phyloP scores from a whole-genome alignment of 179 eudicot genomes.

The Beta macrorhiza region DNA sequence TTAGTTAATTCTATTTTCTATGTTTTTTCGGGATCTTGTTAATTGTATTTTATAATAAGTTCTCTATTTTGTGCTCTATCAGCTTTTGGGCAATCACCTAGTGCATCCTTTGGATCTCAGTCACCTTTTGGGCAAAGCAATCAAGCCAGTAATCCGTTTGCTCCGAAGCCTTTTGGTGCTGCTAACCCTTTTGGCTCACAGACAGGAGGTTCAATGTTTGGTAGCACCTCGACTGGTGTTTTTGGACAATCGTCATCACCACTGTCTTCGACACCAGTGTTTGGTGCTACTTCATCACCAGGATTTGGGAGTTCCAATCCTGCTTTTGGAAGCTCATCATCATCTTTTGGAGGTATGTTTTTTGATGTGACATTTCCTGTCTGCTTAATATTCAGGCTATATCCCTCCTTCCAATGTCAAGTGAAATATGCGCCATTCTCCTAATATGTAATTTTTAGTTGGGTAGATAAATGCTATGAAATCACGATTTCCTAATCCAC shows the following conservation, averaged over 20 bases:
- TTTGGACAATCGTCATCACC: constrained; percentile 78
- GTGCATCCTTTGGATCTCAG: constrained; percentile 79
- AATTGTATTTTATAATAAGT: neutral
- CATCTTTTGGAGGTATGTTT: constrained; percentile 65
- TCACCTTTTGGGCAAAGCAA: constrained; percentile 74
- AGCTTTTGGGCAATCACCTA: constrained; percentile 93
- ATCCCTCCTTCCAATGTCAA: neutral
- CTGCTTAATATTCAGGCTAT: neutral
- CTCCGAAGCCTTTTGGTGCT: constrained; percentile 77
- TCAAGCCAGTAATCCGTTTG: constrained; percentile 69
- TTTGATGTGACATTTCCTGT: neutral
- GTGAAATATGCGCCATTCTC: neutral
- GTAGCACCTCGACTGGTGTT: constrained; percentile 87
- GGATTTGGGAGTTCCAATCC: constrained; percentile 64
- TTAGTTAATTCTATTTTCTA: neutral
- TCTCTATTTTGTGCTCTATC: constrained; percentile 24
- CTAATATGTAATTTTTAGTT: neutral
- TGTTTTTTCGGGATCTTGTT: neutral
- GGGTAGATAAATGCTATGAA: neutral
- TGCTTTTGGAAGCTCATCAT: constrained; percentile 58
- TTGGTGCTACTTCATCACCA: constrained; percentile 74
- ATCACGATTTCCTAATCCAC: neutral
- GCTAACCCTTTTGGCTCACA: constrained; percentile 76
- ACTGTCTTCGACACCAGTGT: constrained; percentile 60
- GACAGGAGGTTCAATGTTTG: constrained; percentile 80